Base-by-base conservation (phyloP, 2,329 filamentous ascomycete species). In the Colletotrichum zoysiae region DNA sequence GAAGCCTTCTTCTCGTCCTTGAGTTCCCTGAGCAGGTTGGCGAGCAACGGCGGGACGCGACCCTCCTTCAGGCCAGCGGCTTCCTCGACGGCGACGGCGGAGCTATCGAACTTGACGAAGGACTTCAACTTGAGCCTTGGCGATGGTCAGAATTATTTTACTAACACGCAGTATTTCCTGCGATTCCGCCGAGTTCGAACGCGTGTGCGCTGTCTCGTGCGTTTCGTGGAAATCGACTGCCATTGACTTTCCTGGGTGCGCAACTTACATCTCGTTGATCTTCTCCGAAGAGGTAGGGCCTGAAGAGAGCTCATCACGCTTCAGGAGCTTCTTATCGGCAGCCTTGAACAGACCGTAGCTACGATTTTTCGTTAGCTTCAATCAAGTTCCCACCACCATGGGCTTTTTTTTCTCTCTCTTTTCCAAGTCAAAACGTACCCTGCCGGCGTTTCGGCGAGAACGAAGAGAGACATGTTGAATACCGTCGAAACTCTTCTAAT, bases 341-440 rank as follows among this genome's bases (percentile, higher is more conserved):
- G 95, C 93, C 89, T 99, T 98, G 87, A 99, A 95, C 82, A 99
- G 90, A 84, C 95, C 96, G 87, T 98, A 98, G 82, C 96, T 97
- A 62, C 40, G 48, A 23, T 44, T 14, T 61, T n/a, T 53, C 23
- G 69, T 73, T 57, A 73, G 63, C 62, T 48, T 57, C 53, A 8
- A 48, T 16, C 26, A 50, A 40, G 20, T 70, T 35, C 40, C 48
- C 48, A 42, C 40, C 44, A 14, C 55, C 20, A 55, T 53, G 8
- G 20, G 44, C 12, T 44, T 44, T 44, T 30, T 53, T 5, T 53
- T 42, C 30, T 67, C 42, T 30, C 30, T 30, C 42, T 2, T n/a
- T 40, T 42, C 2, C 16, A 70, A 70, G 59, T 65, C 64, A 64
- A 74, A 68, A 86, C 88, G 85, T 83, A 90, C 88, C 88, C 89